A percentile compares a stretch with the other conserved stretches of the same genome.
phyloP scores from a whole-genome alignment of 495 filamentous ascomycete genomes.

The Penicillium silybi region DNA sequence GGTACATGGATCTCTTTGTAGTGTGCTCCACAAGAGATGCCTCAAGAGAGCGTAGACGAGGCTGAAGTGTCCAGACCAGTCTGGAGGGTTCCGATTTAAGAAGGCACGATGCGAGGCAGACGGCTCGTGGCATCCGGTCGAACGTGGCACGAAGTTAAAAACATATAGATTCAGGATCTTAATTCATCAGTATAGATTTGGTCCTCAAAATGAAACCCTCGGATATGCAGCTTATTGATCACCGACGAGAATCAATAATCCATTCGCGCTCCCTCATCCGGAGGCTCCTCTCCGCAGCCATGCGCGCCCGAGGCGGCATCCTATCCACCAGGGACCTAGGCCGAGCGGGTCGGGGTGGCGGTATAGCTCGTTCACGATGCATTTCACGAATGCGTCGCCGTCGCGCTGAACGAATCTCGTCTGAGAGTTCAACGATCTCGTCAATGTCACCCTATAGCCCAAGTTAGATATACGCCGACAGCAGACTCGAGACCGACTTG shows the following conservation, averaged over 20 bases:
- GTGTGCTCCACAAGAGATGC: background rate
- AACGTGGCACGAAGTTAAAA: background rate
- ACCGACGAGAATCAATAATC: conserved; percentile 12
- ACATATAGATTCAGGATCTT: background rate
- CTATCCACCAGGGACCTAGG: conserved; percentile 6
- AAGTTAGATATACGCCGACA: background rate
- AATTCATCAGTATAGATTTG: too few species aligned
- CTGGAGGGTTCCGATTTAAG: background rate
- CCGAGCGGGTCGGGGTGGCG: conserved; percentile 23
- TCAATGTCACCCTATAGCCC: conserved; percentile 75
- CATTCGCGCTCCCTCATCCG: conserved; percentile 24
- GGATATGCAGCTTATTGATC: background rate
- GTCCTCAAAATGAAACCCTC: background rate
- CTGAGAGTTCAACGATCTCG: conserved; percentile 72
- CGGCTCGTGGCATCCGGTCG: background rate
- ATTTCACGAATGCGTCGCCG: conserved; percentile 76
- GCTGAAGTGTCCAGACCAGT: background rate
- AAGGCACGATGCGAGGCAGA: background rate
- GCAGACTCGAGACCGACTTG: background rate
- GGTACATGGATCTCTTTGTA: too few species aligned
- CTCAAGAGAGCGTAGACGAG: background rate
- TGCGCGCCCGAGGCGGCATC: conserved; percentile 14
- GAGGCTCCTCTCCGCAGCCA: conserved; percentile 10
- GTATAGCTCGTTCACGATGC: conserved; percentile 65
- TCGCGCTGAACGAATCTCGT: conserved; percentile 74